phyloP scores from a whole-genome alignment of 1,284 basidiomycete species.

The Athelia sp. region DNA sequence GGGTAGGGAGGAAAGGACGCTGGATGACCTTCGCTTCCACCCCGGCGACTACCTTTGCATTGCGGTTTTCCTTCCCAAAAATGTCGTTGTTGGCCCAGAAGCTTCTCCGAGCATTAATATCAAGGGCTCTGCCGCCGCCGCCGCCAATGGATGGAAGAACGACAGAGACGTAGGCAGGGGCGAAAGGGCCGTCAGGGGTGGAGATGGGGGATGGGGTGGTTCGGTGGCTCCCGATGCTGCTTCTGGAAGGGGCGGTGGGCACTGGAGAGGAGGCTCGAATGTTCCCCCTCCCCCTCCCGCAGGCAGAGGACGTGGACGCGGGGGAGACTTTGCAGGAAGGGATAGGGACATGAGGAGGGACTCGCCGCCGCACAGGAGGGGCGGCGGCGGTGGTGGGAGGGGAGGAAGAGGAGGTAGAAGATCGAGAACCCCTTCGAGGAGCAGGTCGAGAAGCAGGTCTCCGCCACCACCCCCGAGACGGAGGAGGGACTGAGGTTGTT shows the following conservation, averaged over 20 bases:
- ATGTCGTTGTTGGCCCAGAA: constrained; percentile 41
- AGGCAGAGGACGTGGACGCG: constrained; percentile 36
- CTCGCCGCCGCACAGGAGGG: constrained; percentile 37
- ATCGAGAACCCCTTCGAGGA: constrained; percentile 26
- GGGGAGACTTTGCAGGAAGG: constrained; percentile 29
- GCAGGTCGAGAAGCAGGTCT: not conserved
- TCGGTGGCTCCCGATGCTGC: constrained; percentile 24
- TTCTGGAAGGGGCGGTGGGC: constrained; percentile 49
- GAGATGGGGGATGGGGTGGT: constrained; percentile 45
- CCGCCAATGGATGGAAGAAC: constrained; percentile 37
- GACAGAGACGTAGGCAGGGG: constrained; percentile 10
- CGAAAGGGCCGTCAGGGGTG: constrained; percentile 21
- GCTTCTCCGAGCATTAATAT: constrained; percentile 29
- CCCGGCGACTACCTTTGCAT: constrained; percentile 75
- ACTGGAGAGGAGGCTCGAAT: constrained; percentile 64
- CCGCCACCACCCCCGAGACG: constrained; percentile 10
- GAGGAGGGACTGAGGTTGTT: constrained; percentile 23
- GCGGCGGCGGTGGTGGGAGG: constrained; percentile 32
- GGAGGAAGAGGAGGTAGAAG: constrained; percentile 17
- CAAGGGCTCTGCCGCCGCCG: constrained; percentile 40
- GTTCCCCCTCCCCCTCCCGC: constrained; percentile 32
- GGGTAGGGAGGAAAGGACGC: constrained; percentile 57
- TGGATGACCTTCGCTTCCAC: constrained; percentile 71
- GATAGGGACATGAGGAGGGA: constrained; percentile 37
- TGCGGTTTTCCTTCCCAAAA: constrained; percentile 67